Percentiles rank a stretch among this genome's conserved stretches.
phyloP scores from a whole-genome alignment of 768 basidiomycete genomes.

The Fibroporia radiculosa region DNA sequence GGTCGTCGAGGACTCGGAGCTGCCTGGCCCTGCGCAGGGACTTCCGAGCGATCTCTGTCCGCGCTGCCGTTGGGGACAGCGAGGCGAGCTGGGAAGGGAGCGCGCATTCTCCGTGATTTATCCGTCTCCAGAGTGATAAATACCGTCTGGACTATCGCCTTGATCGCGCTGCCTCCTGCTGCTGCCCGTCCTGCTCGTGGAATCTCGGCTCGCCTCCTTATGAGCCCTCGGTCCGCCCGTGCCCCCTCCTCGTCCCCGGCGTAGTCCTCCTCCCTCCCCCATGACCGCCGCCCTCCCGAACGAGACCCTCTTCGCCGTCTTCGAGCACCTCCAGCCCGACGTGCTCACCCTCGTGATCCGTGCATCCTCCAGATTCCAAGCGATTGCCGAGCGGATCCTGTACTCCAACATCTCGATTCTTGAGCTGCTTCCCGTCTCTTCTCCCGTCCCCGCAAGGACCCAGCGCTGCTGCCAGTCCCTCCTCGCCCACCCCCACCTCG shows the following conservation, averaged over 20 bases:
- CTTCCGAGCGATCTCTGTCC: too few relatives aligned
- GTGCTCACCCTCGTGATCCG: constrained; percentile 34
- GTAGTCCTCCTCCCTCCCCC: background rate
- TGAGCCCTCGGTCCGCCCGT: background rate
- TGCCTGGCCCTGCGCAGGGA: too few relatives aligned
- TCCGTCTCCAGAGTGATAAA: constrained; percentile 9
- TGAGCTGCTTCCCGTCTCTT: constrained; percentile 37
- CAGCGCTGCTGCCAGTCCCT: constrained; percentile 48
- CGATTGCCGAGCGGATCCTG: constrained; percentile 51
- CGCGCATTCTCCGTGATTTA: constrained; percentile 11
- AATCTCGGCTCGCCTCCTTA: background rate
- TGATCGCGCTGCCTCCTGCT: constrained; percentile 12
- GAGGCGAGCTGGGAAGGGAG: background rate
- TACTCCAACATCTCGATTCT: constrained; percentile 44
- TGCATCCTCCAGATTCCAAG: constrained; percentile 35
- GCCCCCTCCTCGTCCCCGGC: background rate
- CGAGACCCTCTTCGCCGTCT: constrained; percentile 46
- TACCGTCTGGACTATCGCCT: constrained; percentile 6
- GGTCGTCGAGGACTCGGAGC: too few relatives aligned
- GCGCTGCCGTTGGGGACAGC: too few relatives aligned
- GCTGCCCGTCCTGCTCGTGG: background rate
- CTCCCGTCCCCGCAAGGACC: constrained; percentile 32
- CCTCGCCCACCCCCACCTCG: constrained; percentile 36
- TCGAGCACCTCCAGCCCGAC: constrained; percentile 24
- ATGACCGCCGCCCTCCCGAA: constrained; percentile 35